Conservation (phyloP, 2,329 filamentous ascomycete genomes). For the Curvularia eragrostidis region DNA sequence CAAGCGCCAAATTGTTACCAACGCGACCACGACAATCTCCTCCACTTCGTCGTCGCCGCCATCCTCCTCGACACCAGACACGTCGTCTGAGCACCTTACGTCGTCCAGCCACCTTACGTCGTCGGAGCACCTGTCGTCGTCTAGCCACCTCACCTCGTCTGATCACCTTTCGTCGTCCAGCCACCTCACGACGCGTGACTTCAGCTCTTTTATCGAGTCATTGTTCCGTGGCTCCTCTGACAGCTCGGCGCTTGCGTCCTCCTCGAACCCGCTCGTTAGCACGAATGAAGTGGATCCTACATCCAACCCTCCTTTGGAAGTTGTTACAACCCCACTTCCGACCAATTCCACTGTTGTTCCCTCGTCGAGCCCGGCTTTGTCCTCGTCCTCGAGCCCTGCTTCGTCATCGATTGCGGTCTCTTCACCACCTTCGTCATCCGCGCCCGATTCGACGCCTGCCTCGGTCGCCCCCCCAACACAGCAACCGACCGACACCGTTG, state of each 20-base stretch:
- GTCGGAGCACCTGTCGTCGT: too few relatives aligned
- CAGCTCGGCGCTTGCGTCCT: conserved; percentile 16
- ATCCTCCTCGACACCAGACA: conserved; percentile 14
- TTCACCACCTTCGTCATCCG: not conserved
- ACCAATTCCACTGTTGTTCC: not conserved
- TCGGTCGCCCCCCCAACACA: not conserved
- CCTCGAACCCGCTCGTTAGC: conserved; percentile 13
- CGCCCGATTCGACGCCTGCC: not conserved
- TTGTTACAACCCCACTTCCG: conserved; percentile 12
- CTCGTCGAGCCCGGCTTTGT: not conserved
- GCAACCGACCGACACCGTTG: conserved; percentile 8
- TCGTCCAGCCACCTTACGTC: too few relatives aligned
- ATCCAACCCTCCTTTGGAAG: conserved; percentile 16
- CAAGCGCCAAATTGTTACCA: conserved; percentile 52
- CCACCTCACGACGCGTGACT: conserved; percentile 30
- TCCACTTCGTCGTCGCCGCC: conserved; percentile 28
- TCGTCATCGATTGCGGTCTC: not conserved
- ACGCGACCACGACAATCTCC: conserved; percentile 40
- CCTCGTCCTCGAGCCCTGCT: not conserved
- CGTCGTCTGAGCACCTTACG: conserved; percentile 24
- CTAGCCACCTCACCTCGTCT: too few relatives aligned
- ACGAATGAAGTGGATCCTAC: conserved; percentile 22
- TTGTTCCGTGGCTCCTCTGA: conserved; percentile 30
- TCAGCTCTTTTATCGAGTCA: conserved; percentile 38
- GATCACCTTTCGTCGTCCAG: conserved; percentile 25